Base-by-base conservation (phyloP, 768 basidiomycete genomes). In the Leucocoprinus leucothites region DNA sequence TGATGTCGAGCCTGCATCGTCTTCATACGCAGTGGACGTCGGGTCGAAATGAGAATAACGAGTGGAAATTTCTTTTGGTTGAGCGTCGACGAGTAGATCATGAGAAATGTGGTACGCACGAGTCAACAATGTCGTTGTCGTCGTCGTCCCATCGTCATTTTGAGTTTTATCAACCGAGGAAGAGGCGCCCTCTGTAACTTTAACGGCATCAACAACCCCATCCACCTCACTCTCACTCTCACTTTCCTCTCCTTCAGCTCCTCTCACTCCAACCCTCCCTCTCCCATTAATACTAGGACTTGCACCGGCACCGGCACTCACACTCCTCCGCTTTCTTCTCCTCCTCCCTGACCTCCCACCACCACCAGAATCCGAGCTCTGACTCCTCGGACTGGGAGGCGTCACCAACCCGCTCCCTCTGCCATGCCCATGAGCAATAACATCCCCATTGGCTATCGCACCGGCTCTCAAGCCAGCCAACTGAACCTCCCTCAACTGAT, bases 371-470 rank as follows among this genome's bases (percentile, higher is more conserved):
- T 89, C 87, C 8, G 84, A 79, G 2, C 82, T 83, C 19, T 86
- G 74, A 59, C 85, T 87, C 14, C 88, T 75, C 9, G 89, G 89
- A 66, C 86, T 89, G 0, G 88, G 88, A 0, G 89, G 89, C 0
- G 87, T 88, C 9, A 86, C 88, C 25, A 89, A 69, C 1, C 86
- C 87, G 9, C 78, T 74, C 19, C 64, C 58, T 6, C 38, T 48
- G 3, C 11, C 31, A 31, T 31, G 31, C 51, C 51, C 67, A 36
- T 70, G 68, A 31, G 66, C 70, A 31, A 67, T 46, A 24, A 64
- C 65, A 48, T 76, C 74, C n/a, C 77, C 74, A 58, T 78, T 76
- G 38, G 14, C 38, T 3, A 38, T n/a, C 3, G 6, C 38, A 9
- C 40, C 55, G 2, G 41, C 48, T 34, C 48, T 42, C 28, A 48